Evolutionary conservation across 495 filamentous ascomycete species (phyloP).

Genomic region (Aspergillus hancockii): DNA sequence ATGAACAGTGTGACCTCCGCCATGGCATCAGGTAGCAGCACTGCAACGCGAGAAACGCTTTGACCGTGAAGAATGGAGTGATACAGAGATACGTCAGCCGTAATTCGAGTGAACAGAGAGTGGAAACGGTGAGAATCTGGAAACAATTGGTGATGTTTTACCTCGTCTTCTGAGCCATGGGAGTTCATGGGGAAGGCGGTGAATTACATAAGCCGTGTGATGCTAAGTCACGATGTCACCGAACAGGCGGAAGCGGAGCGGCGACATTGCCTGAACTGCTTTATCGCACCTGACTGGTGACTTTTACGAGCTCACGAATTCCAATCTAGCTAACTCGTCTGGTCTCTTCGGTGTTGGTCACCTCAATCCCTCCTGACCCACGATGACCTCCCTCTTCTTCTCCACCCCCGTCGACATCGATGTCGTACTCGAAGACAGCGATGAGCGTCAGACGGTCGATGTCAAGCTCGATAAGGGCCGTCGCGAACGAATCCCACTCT

Average conservation of each 20-base stretch:
- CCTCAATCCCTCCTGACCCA: constrained; percentile 23
- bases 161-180: background rate
- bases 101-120: background rate
- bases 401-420: constrained; percentile 98
- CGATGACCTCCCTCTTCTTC: constrained; percentile 94
- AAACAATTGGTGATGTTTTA: background rate
- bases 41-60: background rate
- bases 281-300: background rate
- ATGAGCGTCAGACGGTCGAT: constrained; percentile 92
- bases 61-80: background rate
- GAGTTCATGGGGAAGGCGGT: background rate
- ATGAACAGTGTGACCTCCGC: background rate
- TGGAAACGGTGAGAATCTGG: background rate
- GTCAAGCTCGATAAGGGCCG: constrained; percentile 97
- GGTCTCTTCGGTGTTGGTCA: background rate
- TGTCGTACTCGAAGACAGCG: constrained; percentile 91
- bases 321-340: constrained; percentile 8
- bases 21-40: constrained; percentile 1
- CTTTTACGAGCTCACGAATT: constrained; percentile 3
- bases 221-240: background rate
- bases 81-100: background rate
- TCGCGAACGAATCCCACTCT: constrained; percentile 93
- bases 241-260: background rate
- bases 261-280: background rate
- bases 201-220: background rate